A percentile compares a stretch with the other conserved stretches of the same genome.
Conservation (phyloP, 495 filamentous ascomycete genomes). For the Lasiosphaeriaceae sp. region DNA sequence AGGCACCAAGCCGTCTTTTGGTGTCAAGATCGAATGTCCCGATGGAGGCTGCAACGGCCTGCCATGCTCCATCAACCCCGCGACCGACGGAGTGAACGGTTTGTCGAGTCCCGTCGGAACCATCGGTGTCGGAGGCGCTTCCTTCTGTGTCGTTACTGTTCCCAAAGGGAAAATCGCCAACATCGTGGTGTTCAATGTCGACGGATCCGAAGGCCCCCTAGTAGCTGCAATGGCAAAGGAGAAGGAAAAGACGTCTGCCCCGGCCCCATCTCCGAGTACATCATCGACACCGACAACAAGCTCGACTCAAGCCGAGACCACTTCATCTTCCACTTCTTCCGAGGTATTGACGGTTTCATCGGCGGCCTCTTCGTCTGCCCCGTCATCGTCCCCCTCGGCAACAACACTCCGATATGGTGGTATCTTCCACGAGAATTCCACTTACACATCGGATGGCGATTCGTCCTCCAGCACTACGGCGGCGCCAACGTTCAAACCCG, state of each 20-base stretch:
- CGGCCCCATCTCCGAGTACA: not conserved
- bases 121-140: constrained; percentile 64
- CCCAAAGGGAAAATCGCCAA: constrained; percentile 63
- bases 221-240: too few species aligned
- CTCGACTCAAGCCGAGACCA: not conserved
- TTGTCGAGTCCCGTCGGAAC: constrained; percentile 58
- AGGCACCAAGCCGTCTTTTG: constrained; percentile 58
- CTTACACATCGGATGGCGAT: not conserved
- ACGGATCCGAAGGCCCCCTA: constrained; percentile 24
- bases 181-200: constrained; percentile 57
- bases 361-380: constrained; percentile 13
- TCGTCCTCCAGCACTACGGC: constrained; percentile 8
- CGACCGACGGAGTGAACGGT: constrained; percentile 43
- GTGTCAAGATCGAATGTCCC: constrained; percentile 66
- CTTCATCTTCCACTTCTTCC: not conserved
- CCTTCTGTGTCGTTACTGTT: constrained; percentile 77
- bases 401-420: constrained; percentile 14
- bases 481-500: constrained; percentile 2
- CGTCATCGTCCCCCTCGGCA: constrained; percentile 7
- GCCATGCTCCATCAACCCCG: constrained; percentile 71
- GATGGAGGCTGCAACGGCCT: constrained; percentile 67
- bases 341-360: constrained; percentile 2
- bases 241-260: constrained; percentile 3
- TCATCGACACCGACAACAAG: constrained; percentile 11
- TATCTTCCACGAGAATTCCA: constrained; percentile 35